Evolutionary conservation across 2,329 filamentous ascomycete species (phyloP).

Genomic region (Rosellinia necatrix): DNA sequence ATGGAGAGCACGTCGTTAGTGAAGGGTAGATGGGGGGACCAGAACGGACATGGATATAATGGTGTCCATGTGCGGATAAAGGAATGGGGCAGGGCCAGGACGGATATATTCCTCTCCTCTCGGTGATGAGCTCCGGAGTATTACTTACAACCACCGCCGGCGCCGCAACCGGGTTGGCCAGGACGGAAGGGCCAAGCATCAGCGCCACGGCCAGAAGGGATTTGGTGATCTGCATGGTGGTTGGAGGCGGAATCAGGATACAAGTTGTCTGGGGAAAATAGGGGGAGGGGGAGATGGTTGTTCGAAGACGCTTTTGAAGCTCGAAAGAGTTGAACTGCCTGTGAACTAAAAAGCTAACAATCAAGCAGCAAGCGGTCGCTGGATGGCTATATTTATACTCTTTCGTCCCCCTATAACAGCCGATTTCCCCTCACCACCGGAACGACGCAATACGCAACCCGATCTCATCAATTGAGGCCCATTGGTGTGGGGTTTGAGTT

Average conservation of each 20-base stretch:
- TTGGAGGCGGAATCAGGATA: background rate
- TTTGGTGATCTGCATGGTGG: conserved; percentile 34
- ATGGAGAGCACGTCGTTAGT: background rate
- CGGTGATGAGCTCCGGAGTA: background rate
- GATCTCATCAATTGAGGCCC: background rate
- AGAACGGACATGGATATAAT: too few species aligned
- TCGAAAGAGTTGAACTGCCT: conserved; percentile 2
- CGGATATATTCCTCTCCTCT: too few species aligned
- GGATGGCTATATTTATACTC: conserved; percentile 12
- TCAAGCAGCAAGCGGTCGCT: background rate
- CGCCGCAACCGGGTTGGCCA: conserved; percentile 29
- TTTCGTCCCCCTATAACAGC: too few species aligned
- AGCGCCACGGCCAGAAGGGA: conserved; percentile 34
- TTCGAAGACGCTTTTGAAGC: background rate
- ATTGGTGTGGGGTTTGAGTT: conserved; percentile 16
- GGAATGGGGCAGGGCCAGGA: too few species aligned
- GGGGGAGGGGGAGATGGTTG: background rate
- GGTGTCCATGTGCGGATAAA: too few species aligned
- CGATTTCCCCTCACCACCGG: background rate
- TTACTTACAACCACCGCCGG: conserved; percentile 15
- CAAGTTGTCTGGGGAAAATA: background rate
- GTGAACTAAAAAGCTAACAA: background rate
- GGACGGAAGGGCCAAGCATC: conserved; percentile 28
- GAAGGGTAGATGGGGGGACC: background rate
- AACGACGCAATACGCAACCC: too few species aligned